Evolutionary conservation across 2,329 filamentous ascomycete species (phyloP), one percentile per base, ranked within the genome.

Genomic region (Balansia obtecta): DNA sequence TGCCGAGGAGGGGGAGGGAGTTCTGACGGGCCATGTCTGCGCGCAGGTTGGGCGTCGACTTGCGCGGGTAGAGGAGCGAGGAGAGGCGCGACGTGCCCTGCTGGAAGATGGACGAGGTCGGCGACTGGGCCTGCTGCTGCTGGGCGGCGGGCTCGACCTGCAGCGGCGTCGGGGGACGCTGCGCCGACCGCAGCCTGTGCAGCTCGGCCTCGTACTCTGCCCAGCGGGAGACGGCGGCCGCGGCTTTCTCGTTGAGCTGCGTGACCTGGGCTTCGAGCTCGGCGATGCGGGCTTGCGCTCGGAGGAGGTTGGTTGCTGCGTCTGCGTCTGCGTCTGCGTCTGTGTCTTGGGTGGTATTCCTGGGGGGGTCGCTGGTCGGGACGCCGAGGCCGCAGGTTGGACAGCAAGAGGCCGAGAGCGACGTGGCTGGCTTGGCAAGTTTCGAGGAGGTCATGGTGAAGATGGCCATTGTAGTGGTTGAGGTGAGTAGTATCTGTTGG

Each of bases 191-290:
- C 50, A 88, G 71, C 43, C 67, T 71, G 43, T 79, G 72, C 40
- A 89, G 75, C 63, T 89, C 84, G 65, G 88, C 85, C 68, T 91
- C 86, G 72, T 88, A 89, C 69, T 88, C 83, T 61, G 86, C 84
- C 76, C 77, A 82, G 62, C 75, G 77, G 65, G 81, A 76, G 54
- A 80, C 75, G 63, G 73, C 72, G 34, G 80, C 78, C 3, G 81
- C 76, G 50, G 83, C 83, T 66, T 86, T 88, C 57, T 85, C 74
- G 64, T 82, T 87, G 52, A 90, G 74, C 49, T 81, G 67, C 50
- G 77, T 75, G 49, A 90, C 80, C 61, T 89, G 85, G 37, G 77
- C 74, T 65, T 89, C 80, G 43, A 91, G 73, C 59, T 88, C 83
- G 55, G 74, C 69, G 59, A 87, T 83, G 60, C 80, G 74, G 53